phyloP scores from a whole-genome alignment of 768 basidiomycete genomes.

The Harrya chromipes region DNA sequence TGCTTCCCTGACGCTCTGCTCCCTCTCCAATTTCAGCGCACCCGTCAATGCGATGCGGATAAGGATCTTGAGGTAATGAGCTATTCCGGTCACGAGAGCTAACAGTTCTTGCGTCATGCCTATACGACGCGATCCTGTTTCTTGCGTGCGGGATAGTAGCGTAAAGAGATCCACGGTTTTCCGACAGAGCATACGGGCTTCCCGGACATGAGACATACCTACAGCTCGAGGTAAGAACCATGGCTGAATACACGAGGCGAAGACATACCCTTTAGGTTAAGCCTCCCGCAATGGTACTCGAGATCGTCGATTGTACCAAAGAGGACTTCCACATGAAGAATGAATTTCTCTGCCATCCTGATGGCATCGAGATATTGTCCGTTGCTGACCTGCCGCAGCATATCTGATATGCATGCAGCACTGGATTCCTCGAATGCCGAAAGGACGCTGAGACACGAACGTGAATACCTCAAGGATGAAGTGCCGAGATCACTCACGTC shows the following conservation, averaged over 20 bases:
- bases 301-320: slow-evolving; percentile 98
- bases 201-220: slow-evolving; percentile 98
- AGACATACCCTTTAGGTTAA: slow-evolving; percentile 78
- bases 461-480: slow-evolving; percentile 5
- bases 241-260: not conserved
- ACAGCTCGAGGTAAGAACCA: slow-evolving; percentile 14
- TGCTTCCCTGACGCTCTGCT: slow-evolving; percentile 76
- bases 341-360: slow-evolving; percentile 98
- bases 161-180: slow-evolving; percentile 99
- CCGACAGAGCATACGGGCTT: slow-evolving; percentile 97
- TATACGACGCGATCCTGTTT: slow-evolving; percentile 85
- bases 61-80: slow-evolving; percentile 98
- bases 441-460: slow-evolving; percentile 57
- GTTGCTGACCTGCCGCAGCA: slow-evolving; percentile 96
- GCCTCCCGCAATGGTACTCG: slow-evolving; percentile 78
- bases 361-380: slow-evolving; percentile 96
- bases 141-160: slow-evolving; percentile 91
- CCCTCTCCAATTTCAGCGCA: slow-evolving; percentile 91
- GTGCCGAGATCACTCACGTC: slow-evolving; percentile 62
- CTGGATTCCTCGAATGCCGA: slow-evolving; percentile 99
- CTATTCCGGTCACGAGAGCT: slow-evolving; percentile 96
- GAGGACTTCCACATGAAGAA: slow-evolving; percentile 95
- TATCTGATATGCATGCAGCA: slow-evolving; percentile 98
- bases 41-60: slow-evolving; percentile 97
- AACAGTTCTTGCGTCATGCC: slow-evolving; percentile 97